Conservation (phyloP, 2,329 filamentous ascomycete genomes). For the Beauveria caledonica region DNA sequence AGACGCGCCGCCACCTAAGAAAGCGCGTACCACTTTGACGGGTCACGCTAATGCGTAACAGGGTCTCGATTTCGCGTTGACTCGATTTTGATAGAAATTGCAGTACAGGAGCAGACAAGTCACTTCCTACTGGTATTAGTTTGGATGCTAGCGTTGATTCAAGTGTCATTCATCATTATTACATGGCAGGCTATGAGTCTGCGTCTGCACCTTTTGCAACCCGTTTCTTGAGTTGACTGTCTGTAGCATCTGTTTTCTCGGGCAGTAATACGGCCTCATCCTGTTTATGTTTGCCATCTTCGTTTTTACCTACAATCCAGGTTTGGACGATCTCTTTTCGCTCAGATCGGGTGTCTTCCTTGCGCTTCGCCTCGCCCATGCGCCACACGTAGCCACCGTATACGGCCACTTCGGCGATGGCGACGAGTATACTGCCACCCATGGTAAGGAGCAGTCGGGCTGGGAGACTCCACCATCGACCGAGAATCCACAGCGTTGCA, state of each 20-base stretch:
- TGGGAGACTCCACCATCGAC: constrained; percentile 67
- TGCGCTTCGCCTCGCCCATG: constrained; percentile 58
- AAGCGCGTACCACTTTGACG: constrained; percentile 8
- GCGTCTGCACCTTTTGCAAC: neutral
- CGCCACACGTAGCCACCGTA: constrained; percentile 69
- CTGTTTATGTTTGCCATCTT: constrained; percentile 18
- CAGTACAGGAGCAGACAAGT: neutral
- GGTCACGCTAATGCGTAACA: neutral
- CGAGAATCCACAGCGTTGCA: constrained; percentile 69
- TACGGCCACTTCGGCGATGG: constrained; percentile 67
- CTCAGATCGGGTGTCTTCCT: constrained; percentile 53
- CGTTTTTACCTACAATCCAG: constrained; percentile 52
- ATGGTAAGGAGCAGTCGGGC: constrained; percentile 63
- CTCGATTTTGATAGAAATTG: neutral
- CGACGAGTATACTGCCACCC: constrained; percentile 60
- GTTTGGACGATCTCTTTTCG: constrained; percentile 62
- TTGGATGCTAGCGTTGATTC: neutral
- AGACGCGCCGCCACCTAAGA: constrained; percentile 7
- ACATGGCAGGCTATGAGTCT: neutral
- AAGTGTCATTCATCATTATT: neutral
- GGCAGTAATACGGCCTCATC: constrained; percentile 20
- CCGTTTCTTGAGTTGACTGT: constrained; percentile 1
- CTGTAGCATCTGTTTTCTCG: constrained; percentile 14
- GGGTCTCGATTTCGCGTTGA: constrained; percentile 2
- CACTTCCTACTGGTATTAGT: neutral